phyloP scores from a whole-genome alignment of 2,329 filamentous ascomycete genomes.

The Teratosphaeria viscida region DNA sequence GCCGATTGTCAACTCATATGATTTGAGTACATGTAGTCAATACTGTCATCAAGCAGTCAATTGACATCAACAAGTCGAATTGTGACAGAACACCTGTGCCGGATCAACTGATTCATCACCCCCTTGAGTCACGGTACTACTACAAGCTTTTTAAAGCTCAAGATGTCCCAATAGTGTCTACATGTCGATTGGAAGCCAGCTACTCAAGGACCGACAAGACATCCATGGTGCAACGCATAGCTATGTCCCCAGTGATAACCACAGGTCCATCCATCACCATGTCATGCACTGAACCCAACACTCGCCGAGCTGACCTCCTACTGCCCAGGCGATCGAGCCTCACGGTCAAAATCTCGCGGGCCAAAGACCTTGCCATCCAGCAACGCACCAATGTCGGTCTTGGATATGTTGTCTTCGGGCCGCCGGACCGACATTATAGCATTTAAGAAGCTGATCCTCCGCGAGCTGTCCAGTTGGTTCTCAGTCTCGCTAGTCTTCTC shows the following conservation, averaged over 20 bases:
- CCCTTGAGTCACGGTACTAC: too few relatives aligned
- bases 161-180: too few relatives aligned
- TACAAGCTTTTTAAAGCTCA: too few relatives aligned
- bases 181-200: too few relatives aligned
- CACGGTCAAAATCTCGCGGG: slow-evolving; percentile 3
- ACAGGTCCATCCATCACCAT: background rate
- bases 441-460: slow-evolving; percentile 16
- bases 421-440: slow-evolving; percentile 13
- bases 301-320: background rate
- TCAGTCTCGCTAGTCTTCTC: background rate
- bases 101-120: too few relatives aligned
- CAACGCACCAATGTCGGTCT: slow-evolving; percentile 19
- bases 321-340: background rate
- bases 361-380: slow-evolving; percentile 12
- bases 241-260: background rate
- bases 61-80: too few relatives aligned
- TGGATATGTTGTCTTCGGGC: slow-evolving; percentile 14
- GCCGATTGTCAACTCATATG: too few relatives aligned
- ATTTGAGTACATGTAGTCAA: too few relatives aligned
- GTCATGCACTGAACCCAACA: background rate
- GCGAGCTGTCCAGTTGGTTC: slow-evolving; percentile 9
- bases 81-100: too few relatives aligned
- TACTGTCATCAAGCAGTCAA: too few relatives aligned
- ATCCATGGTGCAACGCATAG: background rate
- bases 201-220: too few relatives aligned